Conservation (phyloP, 2,329 filamentous ascomycete genomes). For the Ophiognomonia clavigignenti-juglandacearum region DNA sequence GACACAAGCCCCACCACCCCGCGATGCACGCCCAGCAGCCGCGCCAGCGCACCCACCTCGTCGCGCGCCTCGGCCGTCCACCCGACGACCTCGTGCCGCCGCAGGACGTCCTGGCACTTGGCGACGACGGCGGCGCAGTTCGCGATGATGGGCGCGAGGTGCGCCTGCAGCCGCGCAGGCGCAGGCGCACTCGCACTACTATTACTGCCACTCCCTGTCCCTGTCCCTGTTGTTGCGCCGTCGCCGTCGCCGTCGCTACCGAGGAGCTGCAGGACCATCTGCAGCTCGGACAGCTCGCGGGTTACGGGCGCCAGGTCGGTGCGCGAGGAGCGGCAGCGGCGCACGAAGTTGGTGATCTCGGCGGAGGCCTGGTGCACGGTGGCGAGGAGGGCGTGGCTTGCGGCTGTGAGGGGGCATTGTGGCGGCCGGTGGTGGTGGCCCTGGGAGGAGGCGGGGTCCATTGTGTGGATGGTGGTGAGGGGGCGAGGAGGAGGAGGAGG, state of each 20-base stretch:
- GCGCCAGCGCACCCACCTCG: slow-evolving; percentile 16
- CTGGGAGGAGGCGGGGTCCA: neutral
- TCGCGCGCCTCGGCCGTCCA: slow-evolving; percentile 16
- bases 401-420: slow-evolving; percentile 12
- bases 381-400: slow-evolving; percentile 17
- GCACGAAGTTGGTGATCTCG: slow-evolving; percentile 19
- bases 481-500: neutral
- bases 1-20: slow-evolving; percentile 14
- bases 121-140: slow-evolving; percentile 17
- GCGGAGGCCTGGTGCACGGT: slow-evolving; percentile 16
- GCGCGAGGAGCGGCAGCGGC: slow-evolving; percentile 19
- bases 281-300: slow-evolving; percentile 19
- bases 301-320: slow-evolving; percentile 18
- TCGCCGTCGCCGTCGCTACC: slow-evolving; percentile 17
- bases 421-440: neutral
- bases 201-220: no score
- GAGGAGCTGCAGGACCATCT: slow-evolving; percentile 20
- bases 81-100: slow-evolving; percentile 8
- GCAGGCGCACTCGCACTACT: no score
- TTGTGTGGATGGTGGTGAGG: no score
- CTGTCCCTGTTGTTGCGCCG: no score
- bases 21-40: slow-evolving; percentile 19
- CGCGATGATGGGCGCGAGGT: slow-evolving; percentile 18
- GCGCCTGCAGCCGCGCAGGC: slow-evolving; percentile 16
- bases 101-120: slow-evolving; percentile 15